A percentile compares a stretch with the other conserved stretches of the same genome.
phyloP scores from a whole-genome alignment of 1,284 basidiomycete genomes.

The Ustanciosporium gigantosporum region DNA sequence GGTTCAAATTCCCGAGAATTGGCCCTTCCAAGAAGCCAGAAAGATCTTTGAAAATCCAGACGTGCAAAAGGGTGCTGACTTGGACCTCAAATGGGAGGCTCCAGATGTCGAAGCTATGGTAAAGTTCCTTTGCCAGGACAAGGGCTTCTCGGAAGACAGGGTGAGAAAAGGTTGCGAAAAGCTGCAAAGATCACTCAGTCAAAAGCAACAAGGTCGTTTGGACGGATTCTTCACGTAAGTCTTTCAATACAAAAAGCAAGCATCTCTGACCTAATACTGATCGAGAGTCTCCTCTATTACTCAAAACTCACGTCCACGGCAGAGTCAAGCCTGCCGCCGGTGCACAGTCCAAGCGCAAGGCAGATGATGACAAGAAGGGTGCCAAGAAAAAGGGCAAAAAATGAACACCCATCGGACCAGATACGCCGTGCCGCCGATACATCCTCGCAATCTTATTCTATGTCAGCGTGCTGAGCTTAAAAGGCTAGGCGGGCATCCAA shows the following conservation, averaged over 20 bases:
- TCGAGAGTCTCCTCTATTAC: too few relatives aligned
- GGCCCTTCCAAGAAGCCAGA: constrained; percentile 95
- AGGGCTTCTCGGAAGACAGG: constrained; percentile 98
- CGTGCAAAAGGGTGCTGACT: constrained; percentile 78
- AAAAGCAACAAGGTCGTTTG: constrained; percentile 92
- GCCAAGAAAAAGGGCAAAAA: constrained; percentile 45
- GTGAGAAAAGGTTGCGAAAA: constrained; percentile 94
- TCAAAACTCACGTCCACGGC: neutral
- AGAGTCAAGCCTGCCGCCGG: constrained; percentile 11
- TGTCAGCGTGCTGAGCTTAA: too few relatives aligned
- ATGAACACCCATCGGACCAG: constrained; percentile 1
- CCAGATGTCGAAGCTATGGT: constrained; percentile 93
- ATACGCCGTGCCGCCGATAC: too few relatives aligned
- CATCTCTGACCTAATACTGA: too few relatives aligned
- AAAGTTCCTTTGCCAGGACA: constrained; percentile 89
- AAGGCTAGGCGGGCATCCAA: too few relatives aligned
- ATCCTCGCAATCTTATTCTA: neutral
- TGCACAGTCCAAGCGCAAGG: constrained; percentile 24
- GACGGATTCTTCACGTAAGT: constrained; percentile 80
- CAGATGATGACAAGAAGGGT: constrained; percentile 22
- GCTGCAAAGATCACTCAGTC: constrained; percentile 79
- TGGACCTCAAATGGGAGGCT: constrained; percentile 94
- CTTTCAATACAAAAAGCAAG: too few relatives aligned
- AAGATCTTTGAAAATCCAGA: constrained; percentile 86
- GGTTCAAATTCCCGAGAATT: constrained; percentile 80